Evolutionary conservation across 768 basidiomycete species (phyloP).

Genomic region (Xerocomus potaroensis): DNA sequence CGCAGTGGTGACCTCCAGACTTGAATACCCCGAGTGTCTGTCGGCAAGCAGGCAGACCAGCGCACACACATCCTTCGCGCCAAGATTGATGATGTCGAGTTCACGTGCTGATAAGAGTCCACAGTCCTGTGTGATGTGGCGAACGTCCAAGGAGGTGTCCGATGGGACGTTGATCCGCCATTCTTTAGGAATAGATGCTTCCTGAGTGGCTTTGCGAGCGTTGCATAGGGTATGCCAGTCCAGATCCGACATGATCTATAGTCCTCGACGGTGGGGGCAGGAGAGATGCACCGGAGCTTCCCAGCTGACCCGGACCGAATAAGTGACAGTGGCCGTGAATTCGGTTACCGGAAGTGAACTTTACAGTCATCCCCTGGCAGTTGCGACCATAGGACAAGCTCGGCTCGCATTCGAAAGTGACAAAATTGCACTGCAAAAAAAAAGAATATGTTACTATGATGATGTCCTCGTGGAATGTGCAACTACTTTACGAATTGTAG

Average conservation of each 20-base stretch:
- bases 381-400: too few relatives aligned
- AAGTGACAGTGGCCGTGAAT: too few relatives aligned
- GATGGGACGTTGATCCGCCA: constrained; percentile 20
- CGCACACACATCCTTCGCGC: constrained; percentile 22
- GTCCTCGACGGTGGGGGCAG: not conserved
- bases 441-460: too few relatives aligned
- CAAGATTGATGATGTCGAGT: constrained; percentile 19
- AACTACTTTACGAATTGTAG: too few relatives aligned
- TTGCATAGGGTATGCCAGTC: constrained; percentile 23
- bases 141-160: constrained; percentile 18
- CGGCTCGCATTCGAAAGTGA: too few relatives aligned
- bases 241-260: constrained; percentile 6
- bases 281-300: too few relatives aligned
- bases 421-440: too few relatives aligned
- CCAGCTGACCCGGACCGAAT: too few relatives aligned
- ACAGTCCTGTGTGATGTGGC: constrained; percentile 17
- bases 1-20: constrained; percentile 25
- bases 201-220: constrained; percentile 16
- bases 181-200: constrained; percentile 20
- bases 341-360: too few relatives aligned
- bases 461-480: too few relatives aligned
- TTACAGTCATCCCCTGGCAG: too few relatives aligned
- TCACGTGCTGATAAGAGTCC: constrained; percentile 23
- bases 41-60: constrained; percentile 21
- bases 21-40: constrained; percentile 20